Conservation (phyloP, 2,329 filamentous ascomycete genomes). For the Cordyceps fumosorosea region DNA sequence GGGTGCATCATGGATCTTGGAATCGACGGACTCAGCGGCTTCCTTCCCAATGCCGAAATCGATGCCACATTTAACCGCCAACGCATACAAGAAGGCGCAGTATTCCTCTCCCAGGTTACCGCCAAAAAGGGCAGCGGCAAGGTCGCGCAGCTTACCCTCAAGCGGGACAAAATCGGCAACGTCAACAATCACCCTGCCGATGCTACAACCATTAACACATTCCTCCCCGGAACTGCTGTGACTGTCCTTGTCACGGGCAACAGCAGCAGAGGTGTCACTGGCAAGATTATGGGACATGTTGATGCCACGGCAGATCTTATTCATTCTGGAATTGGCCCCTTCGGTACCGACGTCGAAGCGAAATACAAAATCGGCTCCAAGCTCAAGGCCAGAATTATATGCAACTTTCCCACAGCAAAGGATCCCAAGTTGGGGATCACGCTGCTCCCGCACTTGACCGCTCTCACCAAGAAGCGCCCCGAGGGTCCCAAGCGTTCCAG, state of each 20-base stretch:
- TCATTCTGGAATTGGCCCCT: conserved; percentile 72
- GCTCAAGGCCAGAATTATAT: conserved; percentile 79
- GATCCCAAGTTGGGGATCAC: conserved; percentile 83
- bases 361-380: conserved; percentile 81
- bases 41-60: conserved; percentile 79
- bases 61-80: conserved; percentile 58
- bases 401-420: conserved; percentile 73
- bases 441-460: conserved; percentile 73
- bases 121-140: conserved; percentile 68
- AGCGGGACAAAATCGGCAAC: conserved; percentile 62
- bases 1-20: conserved; percentile 91
- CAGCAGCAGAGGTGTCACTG: conserved; percentile 66
- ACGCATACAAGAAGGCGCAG: conserved; percentile 71
- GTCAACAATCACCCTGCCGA: conserved; percentile 59
- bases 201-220: conserved; percentile 81
- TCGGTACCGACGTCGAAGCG: conserved; percentile 62
- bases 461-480: conserved; percentile 45
- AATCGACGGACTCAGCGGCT: conserved; percentile 67
- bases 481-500: conserved; percentile 31
- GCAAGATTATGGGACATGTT: conserved; percentile 87
- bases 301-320: conserved; percentile 87
- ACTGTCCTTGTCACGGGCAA: conserved; percentile 78
- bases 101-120: conserved; percentile 76
- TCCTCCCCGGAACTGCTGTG: conserved; percentile 84
- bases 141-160: conserved; percentile 77